These are phyloP conservation scores for Fusarium praegraminearum DNA, from an alignment of 2,329 filamentous ascomycete species.

Conservation along the genomic window DNA sequence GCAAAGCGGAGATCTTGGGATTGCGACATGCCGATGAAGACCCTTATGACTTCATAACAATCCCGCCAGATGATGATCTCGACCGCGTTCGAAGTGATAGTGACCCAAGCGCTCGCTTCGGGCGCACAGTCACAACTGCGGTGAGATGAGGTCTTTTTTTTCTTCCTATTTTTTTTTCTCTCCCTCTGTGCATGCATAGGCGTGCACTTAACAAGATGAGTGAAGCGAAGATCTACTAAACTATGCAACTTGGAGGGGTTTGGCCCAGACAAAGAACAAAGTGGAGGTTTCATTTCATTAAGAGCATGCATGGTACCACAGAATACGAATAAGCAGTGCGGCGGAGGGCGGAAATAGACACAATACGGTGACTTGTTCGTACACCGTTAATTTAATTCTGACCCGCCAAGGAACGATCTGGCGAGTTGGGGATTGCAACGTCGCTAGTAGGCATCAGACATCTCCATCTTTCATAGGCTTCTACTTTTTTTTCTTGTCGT, in stretches of 20 bases:
- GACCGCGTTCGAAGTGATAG: conserved; percentile 24
- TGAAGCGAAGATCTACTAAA: conserved; percentile 36
- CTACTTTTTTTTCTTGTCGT: neutral
- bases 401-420: conserved; percentile 36
- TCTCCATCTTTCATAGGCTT: conserved; percentile 24
- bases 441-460: conserved; percentile 27
- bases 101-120: conserved; percentile 37
- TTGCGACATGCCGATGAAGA: conserved; percentile 36
- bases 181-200: conserved; percentile 12
- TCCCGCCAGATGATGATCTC: conserved; percentile 24
- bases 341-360: neutral
- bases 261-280: conserved; percentile 4
- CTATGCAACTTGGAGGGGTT: neutral
- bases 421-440: conserved; percentile 40
- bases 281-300: conserved; percentile 42
- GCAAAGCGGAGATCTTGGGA: conserved; percentile 8
- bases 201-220: conserved; percentile 27
- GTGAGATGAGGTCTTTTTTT: conserved; percentile 33
- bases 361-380: neutral
- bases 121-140: conserved; percentile 41
- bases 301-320: conserved; percentile 25
- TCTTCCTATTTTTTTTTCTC: neutral
- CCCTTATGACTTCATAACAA: conserved; percentile 50
- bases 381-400: conserved; percentile 30
- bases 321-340: conserved; percentile 38